These are phyloP conservation scores for Berkeleyomyces basicola DNA, from an alignment of 2,329 filamentous ascomycete species.

Conservation along the genomic window DNA sequence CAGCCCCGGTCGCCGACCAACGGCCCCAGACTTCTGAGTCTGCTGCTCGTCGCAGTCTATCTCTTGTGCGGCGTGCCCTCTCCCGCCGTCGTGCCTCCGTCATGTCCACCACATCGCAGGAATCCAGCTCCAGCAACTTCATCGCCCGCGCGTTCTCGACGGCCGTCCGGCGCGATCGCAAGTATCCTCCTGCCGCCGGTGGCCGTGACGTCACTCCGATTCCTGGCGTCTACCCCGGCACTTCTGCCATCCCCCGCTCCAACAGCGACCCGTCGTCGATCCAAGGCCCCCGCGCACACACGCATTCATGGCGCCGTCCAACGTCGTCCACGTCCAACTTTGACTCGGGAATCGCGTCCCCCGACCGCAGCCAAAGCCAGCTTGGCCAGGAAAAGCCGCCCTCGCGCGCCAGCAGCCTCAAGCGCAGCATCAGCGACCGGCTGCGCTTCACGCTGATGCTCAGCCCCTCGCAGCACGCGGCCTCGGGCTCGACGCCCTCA, in stretches of 20 bases:
- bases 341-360: constrained; percentile 12
- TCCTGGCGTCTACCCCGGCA: constrained; percentile 3
- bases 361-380: constrained; percentile 3
- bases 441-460: constrained; percentile 46
- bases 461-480: constrained; percentile 32
- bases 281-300: constrained; percentile 2
- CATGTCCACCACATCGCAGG: constrained; percentile 7
- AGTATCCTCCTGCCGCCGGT: constrained; percentile 11
- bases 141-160: constrained; percentile 9
- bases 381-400: constrained; percentile 2
- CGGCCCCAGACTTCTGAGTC: constrained; percentile 3
- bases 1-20: constrained; percentile 19
- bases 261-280: constrained; percentile 7
- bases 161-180: constrained; percentile 8
- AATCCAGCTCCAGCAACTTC: constrained; percentile 1
- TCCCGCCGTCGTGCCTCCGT: constrained; percentile 29
- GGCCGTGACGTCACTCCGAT: constrained; percentile 11
- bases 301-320: constrained; percentile 5
- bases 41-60: constrained; percentile 30
- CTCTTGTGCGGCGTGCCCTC: constrained; percentile 37
- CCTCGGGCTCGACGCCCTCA: constrained; percentile 14
- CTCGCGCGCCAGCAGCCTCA: constrained; percentile 28
- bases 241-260: background rate
- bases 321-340: constrained; percentile 22
- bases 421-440: constrained; percentile 32